These are phyloP conservation scores for Phragmites australis DNA, from an alignment of 176 grass and related monocot species.

Conservation along the genomic window DNA sequence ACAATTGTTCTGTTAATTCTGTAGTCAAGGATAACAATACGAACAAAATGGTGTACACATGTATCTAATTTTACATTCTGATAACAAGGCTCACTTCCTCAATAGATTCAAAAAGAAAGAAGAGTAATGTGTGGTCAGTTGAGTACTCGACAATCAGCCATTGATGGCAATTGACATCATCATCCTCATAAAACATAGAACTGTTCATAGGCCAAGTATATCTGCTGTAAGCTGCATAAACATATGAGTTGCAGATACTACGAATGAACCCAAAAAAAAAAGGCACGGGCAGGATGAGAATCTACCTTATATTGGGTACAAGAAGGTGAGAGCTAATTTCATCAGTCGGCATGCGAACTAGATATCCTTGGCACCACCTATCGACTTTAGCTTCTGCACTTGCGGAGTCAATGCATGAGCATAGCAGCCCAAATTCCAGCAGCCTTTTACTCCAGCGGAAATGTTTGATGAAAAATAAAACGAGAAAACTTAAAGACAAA, in stretches of 20 bases:
- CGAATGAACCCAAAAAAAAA: neutral
- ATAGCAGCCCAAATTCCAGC: neutral
- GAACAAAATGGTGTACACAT: neutral
- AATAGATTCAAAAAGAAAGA: neutral
- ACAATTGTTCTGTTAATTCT: neutral
- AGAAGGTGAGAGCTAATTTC: neutral
- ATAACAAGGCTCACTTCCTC: neutral
- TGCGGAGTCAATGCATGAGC: constrained; percentile 18
- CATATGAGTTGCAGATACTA: neutral
- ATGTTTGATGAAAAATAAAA: neutral
- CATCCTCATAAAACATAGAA: neutral
- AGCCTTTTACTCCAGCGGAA: neutral
- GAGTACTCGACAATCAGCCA: neutral
- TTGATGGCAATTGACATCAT: neutral
- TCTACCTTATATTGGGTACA: constrained; percentile 5
- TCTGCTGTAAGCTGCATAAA: constrained; percentile 10
- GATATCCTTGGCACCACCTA: constrained; percentile 42
- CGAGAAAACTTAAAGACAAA: neutral
- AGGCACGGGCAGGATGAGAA: neutral
- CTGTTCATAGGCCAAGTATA: neutral
- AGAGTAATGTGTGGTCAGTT: neutral
- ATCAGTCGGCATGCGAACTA: constrained; percentile 24
- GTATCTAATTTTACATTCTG: constrained; percentile 13
- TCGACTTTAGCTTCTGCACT: constrained; percentile 82
- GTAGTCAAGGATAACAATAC: neutral